Evolutionary conservation across 2,329 filamentous ascomycete genomes (phyloP).

Genomic region (Colletotrichum zoysiae): DNA sequence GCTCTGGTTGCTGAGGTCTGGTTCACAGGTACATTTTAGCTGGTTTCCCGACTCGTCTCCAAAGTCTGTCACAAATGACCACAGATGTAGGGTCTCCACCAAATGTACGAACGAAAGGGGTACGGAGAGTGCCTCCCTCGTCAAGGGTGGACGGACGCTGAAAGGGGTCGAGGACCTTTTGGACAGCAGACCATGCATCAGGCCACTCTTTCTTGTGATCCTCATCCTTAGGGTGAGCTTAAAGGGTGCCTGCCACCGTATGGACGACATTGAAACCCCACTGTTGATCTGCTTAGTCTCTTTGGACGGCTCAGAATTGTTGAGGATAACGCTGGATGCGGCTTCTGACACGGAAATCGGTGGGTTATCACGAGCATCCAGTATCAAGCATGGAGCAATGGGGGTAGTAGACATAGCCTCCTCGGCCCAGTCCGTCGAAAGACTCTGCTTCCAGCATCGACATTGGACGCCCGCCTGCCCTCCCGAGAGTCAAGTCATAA

Average conservation of each 20-base stretch:
- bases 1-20: neutral
- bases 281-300: neutral
- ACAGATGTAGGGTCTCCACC: constrained; percentile 22
- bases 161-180: neutral
- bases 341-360: neutral
- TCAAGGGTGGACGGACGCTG: neutral
- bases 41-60: constrained; percentile 1
- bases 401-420: neutral
- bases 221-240: neutral
- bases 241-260: constrained; percentile 4
- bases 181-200: neutral
- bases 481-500: neutral
- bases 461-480: neutral
- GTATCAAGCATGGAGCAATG: neutral
- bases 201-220: neutral
- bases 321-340: neutral
- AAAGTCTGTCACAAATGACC: constrained; percentile 38
- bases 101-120: neutral
- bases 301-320: neutral
- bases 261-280: neutral
- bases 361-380: neutral
- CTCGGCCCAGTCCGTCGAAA: neutral
- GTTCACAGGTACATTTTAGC: neutral
- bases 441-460: neutral
- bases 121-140: constrained; percentile 2